A percentile compares a stretch with the other conserved stretches of the same genome.
Conservation (phyloP, 129 eudicot species). For the Calendula officinalis region DNA sequence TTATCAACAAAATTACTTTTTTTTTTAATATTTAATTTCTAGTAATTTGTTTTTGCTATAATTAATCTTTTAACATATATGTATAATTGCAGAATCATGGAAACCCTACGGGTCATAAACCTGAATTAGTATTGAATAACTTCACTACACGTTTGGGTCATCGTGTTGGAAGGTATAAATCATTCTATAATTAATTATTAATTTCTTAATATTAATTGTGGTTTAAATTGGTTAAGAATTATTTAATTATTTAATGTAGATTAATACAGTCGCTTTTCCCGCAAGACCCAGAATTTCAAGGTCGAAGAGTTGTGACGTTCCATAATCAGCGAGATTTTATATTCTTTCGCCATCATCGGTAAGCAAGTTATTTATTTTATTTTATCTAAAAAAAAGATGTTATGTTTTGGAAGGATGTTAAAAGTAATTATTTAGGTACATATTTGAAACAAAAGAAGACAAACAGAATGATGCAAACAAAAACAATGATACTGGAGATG, state of each 20-base stretch:
- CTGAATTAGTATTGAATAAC: constrained; percentile 84
- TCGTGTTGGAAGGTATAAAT: constrained; percentile 80
- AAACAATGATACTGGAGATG: constrained; percentile 32
- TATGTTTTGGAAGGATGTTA: neutral
- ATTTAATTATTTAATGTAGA: constrained; percentile 35
- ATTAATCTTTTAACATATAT: neutral
- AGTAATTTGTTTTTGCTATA: neutral
- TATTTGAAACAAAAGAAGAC: constrained; percentile 69
- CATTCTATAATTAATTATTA: neutral
- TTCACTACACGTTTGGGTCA: constrained; percentile 90
- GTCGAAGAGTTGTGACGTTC: constrained; percentile 91
- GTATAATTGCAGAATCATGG: constrained; percentile 79
- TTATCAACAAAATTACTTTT: neutral
- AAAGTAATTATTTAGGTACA: constrained; percentile 39
- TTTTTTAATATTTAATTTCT: no score
- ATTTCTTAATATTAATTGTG: no score
- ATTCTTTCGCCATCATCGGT: constrained; percentile 98
- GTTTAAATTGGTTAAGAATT: neutral
- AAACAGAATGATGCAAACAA: constrained; percentile 42
- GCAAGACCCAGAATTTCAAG: constrained; percentile 87
- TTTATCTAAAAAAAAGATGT: no score
- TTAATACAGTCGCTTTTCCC: constrained; percentile 89
- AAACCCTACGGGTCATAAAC: constrained; percentile 86
- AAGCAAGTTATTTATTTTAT: neutral
- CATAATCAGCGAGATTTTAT: constrained; percentile 96